These are phyloP conservation scores for Colletotrichum orchidophilum DNA, from an alignment of 2,329 filamentous ascomycete genomes.

Conservation along the genomic window DNA sequence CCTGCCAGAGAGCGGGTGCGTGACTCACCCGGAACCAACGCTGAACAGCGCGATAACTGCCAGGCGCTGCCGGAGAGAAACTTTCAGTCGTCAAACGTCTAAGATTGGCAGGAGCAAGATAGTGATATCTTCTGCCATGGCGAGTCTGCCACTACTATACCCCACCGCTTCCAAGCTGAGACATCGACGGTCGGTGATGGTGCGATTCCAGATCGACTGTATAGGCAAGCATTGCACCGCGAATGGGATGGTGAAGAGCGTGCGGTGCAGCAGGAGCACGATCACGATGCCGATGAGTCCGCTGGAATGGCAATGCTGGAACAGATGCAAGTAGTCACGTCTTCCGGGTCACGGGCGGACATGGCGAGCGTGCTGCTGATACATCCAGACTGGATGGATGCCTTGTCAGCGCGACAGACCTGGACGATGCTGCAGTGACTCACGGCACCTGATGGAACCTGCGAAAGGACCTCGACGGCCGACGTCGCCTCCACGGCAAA, in stretches of 20 bases:
- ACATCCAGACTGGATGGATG: background rate
- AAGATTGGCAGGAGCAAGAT: background rate
- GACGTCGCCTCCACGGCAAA: background rate
- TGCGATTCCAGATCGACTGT: background rate
- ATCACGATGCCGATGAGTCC: background rate
- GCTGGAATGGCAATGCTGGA: background rate
- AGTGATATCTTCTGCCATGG: background rate
- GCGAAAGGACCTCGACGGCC: background rate
- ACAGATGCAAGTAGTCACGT: background rate
- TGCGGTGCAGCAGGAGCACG: background rate
- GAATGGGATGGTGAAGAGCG: background rate
- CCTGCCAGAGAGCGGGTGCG: background rate
- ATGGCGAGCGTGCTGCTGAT: background rate
- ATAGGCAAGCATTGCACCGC: background rate
- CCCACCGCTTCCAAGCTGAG: background rate
- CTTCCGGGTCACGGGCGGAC: background rate
- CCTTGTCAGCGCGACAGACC: background rate
- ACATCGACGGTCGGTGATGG: background rate
- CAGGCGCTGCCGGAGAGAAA: constrained; percentile 11
- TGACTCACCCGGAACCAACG: background rate
- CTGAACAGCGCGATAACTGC: background rate
- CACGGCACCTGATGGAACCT: background rate
- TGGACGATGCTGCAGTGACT: background rate
- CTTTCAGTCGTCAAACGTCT: constrained; percentile 33
- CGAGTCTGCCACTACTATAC: background rate